Conservation (phyloP, 768 basidiomycete species). For the Termitomyces bulborhizus region DNA sequence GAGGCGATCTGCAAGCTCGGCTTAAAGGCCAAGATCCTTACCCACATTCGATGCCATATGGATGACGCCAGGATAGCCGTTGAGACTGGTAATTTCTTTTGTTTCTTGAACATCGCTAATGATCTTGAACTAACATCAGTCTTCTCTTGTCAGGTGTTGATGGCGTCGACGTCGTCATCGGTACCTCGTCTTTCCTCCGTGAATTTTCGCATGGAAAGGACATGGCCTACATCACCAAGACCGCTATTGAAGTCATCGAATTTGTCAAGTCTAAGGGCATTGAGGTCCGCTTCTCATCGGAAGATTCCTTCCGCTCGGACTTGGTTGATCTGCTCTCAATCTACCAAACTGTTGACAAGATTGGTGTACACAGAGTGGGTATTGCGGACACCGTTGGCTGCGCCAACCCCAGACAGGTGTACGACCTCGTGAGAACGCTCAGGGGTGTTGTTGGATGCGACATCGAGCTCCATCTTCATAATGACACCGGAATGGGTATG, state of each 20-base stretch:
- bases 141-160: slow-evolving; percentile 67
- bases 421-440: slow-evolving; percentile 94
- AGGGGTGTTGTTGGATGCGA: slow-evolving; percentile 96
- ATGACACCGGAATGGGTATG: slow-evolving; percentile 94
- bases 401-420: slow-evolving; percentile 97
- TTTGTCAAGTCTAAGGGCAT: slow-evolving; percentile 99
- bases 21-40: slow-evolving; percentile 92
- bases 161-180: slow-evolving; percentile 98
- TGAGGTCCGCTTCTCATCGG: slow-evolving; percentile 98
- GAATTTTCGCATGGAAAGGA: slow-evolving; percentile 99
- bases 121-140: background rate
- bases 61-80: slow-evolving; percentile 98
- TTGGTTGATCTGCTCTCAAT: slow-evolving; percentile 97
- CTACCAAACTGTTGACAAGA: slow-evolving; percentile 99
- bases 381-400: slow-evolving; percentile 99
- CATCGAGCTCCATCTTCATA: slow-evolving; percentile 97
- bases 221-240: slow-evolving; percentile 99
- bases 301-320: slow-evolving; percentile 99
- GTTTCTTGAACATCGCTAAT: background rate
- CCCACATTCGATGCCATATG: slow-evolving; percentile 99
- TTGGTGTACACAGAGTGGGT: slow-evolving; percentile 97
- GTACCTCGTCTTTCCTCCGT: slow-evolving; percentile 97
- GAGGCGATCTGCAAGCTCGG: slow-evolving; percentile 99
- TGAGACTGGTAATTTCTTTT: slow-evolving; percentile 67
- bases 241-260: slow-evolving; percentile 97